A percentile compares a stretch with the other conserved stretches of the same genome.
These are phyloP conservation scores for Sclerotinia subarctica DNA, from an alignment of 2,329 filamentous ascomycete species.

Conservation along the genomic window DNA sequence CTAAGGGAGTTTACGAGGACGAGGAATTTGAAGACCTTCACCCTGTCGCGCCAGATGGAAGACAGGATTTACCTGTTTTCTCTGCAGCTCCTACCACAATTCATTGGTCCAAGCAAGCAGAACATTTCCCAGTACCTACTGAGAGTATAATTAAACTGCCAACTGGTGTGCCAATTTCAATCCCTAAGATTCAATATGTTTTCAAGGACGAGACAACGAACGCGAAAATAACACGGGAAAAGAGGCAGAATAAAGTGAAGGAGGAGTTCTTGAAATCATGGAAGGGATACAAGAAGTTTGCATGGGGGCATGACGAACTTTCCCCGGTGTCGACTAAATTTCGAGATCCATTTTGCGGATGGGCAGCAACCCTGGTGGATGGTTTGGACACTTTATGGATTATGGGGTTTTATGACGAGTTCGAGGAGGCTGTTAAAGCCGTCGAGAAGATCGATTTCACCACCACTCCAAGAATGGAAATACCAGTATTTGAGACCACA, in stretches of 20 bases:
- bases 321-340: slow-evolving; percentile 64
- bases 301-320: slow-evolving; percentile 86
- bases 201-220: slow-evolving; percentile 65
- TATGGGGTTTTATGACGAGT: slow-evolving; percentile 74
- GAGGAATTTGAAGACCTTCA: slow-evolving; percentile 29
- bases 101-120: slow-evolving; percentile 71
- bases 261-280: slow-evolving; percentile 75
- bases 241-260: slow-evolving; percentile 65
- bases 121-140: slow-evolving; percentile 72
- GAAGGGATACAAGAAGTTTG: slow-evolving; percentile 74
- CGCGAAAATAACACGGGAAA: slow-evolving; percentile 59
- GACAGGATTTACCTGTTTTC: slow-evolving; percentile 29
- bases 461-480: slow-evolving; percentile 60
- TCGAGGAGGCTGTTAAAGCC: slow-evolving; percentile 70
- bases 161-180: slow-evolving; percentile 62
- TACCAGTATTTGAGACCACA: slow-evolving; percentile 89
- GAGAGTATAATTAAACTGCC: slow-evolving; percentile 74
- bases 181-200: slow-evolving; percentile 73
- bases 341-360: slow-evolving; percentile 83
- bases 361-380: slow-evolving; percentile 86
- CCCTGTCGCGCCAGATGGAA: slow-evolving; percentile 33
- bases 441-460: slow-evolving; percentile 81
- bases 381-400: slow-evolving; percentile 82
- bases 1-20: slow-evolving; percentile 23
- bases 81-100: slow-evolving; percentile 38